phyloP scores from a whole-genome alignment of 208 protist species.

The Trypanosomatidae sp. region DNA sequence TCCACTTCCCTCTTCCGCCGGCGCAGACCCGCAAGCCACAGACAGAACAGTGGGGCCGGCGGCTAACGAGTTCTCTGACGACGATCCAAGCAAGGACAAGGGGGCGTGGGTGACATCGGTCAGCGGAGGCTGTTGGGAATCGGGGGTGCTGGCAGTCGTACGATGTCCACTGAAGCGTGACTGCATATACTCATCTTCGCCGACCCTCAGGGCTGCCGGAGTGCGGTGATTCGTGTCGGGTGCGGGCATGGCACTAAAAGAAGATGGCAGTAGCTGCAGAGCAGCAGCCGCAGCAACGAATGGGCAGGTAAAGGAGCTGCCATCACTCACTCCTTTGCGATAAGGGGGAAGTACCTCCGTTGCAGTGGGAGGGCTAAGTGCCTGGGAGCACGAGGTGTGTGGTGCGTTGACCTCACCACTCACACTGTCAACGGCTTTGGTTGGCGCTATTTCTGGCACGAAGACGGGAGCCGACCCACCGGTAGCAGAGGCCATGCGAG shows the following conservation, averaged over 20 bases:
- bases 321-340: not conserved
- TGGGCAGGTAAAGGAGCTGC: too few species aligned
- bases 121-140: conserved; percentile 12
- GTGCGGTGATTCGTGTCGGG: not conserved
- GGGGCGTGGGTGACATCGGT: conserved; percentile 14
- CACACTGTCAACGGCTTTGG: not conserved
- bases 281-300: not conserved
- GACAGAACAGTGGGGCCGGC: not conserved
- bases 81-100: conserved; percentile 2
- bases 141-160: not conserved
- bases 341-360: not conserved
- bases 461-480: not conserved
- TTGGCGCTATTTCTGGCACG: not conserved
- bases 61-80: conserved; percentile 10
- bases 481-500: not conserved
- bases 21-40: not conserved
- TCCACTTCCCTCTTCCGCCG: not conserved
- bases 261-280: not conserved
- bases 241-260: not conserved
- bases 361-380: not conserved
- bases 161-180: not conserved
- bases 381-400: not conserved
- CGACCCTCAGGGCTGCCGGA: not conserved
- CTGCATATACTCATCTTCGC: not conserved
- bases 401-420: not conserved